Base-by-base conservation (phyloP, 2,329 filamentous ascomycete genomes). In the Xylaria sp. region DNA sequence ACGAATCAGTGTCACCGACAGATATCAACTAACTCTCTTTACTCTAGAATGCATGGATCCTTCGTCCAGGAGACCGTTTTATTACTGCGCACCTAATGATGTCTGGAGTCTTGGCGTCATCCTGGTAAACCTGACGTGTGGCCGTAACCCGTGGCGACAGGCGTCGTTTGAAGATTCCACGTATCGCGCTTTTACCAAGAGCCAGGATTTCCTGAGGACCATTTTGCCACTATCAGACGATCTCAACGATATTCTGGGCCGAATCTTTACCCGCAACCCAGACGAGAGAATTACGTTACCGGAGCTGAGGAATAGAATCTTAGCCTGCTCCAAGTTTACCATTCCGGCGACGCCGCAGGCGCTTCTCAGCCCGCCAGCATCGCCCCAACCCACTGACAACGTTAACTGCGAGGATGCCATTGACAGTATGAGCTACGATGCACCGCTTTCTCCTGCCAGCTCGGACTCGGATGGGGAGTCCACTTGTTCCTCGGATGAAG, bases 21-120 rank as follows among this genome's bases (percentile, higher is more conserved):
- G 68, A 52, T 60, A 62, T 70, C 67, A 70, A 76, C 73, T 76
- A 66, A 77, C 71, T 65, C 73, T 65, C 70, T 68, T 71, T 62
- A 55, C 65, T 54, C 23, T 25, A 98, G 96, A 99, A 89, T 99
- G 96, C 80, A 90, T 91, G 78, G 88, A 98, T 81, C 93, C 94
- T 76, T 87, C 91, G 66, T 82, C 91, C 84, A 77, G 90, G 88
- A 87, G 89, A 86, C 81, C 92, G 37, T 95, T 89, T 81, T 99
- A 99, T 82, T 91, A 91, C 74, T 97, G 94, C 73, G 94, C 93
- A 62, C 93, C 95, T 67, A 99, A 98, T 84, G 96, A 99, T 82
- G 90, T 98, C 76, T 99, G 96, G 96, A 95, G 93, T 78, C 88
- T 99, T n/a, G 96, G 96, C 75, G 95, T 99, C 63, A 97, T 99